phyloP scores from a whole-genome alignment of 129 eudicot genomes.

The Flaveria linearis region DNA sequence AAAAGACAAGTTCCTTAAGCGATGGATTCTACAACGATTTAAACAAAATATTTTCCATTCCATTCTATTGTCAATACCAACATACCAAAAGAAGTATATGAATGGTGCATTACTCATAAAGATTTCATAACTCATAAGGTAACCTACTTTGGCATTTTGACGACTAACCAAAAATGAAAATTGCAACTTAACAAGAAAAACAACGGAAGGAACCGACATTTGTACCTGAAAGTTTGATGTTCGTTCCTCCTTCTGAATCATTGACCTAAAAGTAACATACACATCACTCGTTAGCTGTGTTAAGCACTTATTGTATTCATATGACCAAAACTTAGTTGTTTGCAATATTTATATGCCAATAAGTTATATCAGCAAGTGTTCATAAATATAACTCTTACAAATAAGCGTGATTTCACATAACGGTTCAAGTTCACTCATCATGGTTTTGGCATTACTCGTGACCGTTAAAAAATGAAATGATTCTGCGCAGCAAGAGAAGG shows the following conservation, averaged over 20 bases:
- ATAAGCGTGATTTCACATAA: constrained; percentile 15
- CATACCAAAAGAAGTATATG: constrained; percentile 4
- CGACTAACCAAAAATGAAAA: too few species aligned
- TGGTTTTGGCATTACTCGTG: too few species aligned
- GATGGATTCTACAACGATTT: not conserved
- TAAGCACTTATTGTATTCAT: constrained; percentile 14
- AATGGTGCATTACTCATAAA: not conserved
- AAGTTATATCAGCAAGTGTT: constrained; percentile 2
- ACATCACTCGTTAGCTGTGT: constrained; percentile 22
- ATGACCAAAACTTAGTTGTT: constrained; percentile 17
- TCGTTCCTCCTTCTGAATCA: constrained; percentile 41
- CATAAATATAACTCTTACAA: not conserved
- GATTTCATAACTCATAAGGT: constrained; percentile 4
- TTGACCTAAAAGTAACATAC: constrained; percentile 46
- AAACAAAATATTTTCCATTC: not conserved
- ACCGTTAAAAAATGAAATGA: too few species aligned
- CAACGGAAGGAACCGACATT: not conserved
- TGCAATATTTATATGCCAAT: constrained; percentile 2
- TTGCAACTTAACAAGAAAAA: too few species aligned
- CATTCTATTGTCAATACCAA: constrained; percentile 8
- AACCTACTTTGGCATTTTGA: too few species aligned
- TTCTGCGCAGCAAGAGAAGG: too few species aligned
- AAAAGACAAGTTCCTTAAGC: not conserved
- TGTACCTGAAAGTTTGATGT: constrained; percentile 53
- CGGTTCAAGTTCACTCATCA: not conserved